Percentiles rank a stretch among this genome's conserved stretches.
Conservation (phyloP, 2,329 filamentous ascomycete species). For the Aspergillus proliferans region DNA sequence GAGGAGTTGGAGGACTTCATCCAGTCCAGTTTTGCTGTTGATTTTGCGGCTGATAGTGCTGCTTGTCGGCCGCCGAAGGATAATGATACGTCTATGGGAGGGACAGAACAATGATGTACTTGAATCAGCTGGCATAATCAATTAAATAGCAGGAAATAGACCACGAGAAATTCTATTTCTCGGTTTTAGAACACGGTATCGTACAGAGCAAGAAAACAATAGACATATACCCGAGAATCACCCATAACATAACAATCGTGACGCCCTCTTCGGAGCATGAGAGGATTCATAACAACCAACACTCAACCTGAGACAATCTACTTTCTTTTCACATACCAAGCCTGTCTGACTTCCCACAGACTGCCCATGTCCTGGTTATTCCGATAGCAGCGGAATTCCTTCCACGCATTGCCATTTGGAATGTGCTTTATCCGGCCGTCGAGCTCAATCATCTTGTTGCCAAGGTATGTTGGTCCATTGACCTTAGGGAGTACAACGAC, state of each 20-base stretch:
- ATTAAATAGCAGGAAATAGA: no score
- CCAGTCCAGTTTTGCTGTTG: conserved; percentile 78
- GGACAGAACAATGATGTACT: conserved; percentile 8
- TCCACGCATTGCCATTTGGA: conserved; percentile 38
- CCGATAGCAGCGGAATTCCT: conserved; percentile 37
- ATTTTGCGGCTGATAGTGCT: conserved; percentile 41
- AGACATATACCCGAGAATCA: no score
- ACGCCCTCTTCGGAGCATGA: no score
- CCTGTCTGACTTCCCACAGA: conserved; percentile 39
- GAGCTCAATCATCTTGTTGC: conserved; percentile 30
- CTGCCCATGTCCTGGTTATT: conserved; percentile 43
- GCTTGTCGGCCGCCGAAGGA: conserved; percentile 14
- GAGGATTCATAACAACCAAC: no score
- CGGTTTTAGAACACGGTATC: no score
- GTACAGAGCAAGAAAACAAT: no score
- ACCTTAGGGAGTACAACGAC: conserved; percentile 27
- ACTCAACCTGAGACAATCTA: conserved; percentile 5
- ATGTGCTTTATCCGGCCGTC: conserved; percentile 33
- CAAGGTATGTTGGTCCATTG: conserved; percentile 22
- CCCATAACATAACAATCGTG: no score
- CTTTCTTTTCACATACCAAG: conserved; percentile 27
- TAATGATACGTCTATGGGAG: conserved; percentile 10
- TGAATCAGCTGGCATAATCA: background rate
- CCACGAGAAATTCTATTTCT: no score
- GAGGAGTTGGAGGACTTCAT: conserved; percentile 96